Base-by-base conservation (phyloP, 2,329 filamentous ascomycete species). In the Penicillium sp. region DNA sequence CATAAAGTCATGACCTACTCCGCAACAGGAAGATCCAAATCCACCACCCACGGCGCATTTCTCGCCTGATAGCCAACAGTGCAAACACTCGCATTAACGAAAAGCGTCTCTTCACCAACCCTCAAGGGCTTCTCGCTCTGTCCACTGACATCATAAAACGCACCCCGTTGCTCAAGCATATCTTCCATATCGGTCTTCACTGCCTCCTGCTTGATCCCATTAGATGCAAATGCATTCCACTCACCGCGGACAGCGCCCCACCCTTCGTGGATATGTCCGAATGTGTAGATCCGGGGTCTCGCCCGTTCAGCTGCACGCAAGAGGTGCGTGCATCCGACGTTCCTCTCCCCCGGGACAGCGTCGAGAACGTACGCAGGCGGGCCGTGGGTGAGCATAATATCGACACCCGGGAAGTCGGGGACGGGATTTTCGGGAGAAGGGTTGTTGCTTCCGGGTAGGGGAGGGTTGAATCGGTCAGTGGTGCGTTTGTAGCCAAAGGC, bases 321-420 rank as follows among this genome's bases (percentile, higher is more conserved):
- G 1, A 85, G 65, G 56, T 77, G 72, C 38, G 72, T 66, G 61
- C 81, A 84, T 0, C 82, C 82, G 1, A 77, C 78, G 16, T 65
- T 56, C 1, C 55, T 22, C 8, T 48, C 28, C 34, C 34, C 46
- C 6, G 50, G 54, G 6, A 66, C 64, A n/a, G 53, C 47, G 54
- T 84, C 81, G 2, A 81, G 64, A 2, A 77, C 61, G 0, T 68
- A 69, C 18, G 65, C 59, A 0, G 81, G 79, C 2, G 81, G 81
- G 0, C 80, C 80, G 56, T 84, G 81, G 0, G 81, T 84, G 57
- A 84, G 72, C 52, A 82, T 68, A 6, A 84, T 69, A 58, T 84
- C 80, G 18, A 80, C 61, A 1, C 51, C 56, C 0, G 70, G 67
- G 38, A 60, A 74, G 24, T 72, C 66, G 0, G 76, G 74, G 13